Evolutionary conservation across 208 protist genomes (phyloP).

Genomic region (Angomonas deanei): DNA sequence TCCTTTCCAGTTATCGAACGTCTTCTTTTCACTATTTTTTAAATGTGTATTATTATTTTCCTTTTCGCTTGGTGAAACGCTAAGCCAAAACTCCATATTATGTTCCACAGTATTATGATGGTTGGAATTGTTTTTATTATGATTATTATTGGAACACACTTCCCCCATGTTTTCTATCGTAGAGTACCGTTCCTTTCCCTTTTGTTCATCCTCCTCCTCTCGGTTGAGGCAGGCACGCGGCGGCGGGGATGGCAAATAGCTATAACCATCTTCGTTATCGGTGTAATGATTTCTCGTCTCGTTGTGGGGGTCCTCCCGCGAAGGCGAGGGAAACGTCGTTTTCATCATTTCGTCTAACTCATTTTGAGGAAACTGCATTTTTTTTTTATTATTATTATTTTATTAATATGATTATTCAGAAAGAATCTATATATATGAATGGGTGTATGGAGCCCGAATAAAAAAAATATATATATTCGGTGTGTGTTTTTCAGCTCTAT

Average conservation of each 20-base stretch:
- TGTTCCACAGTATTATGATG: not conserved
- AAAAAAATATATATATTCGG: not conserved
- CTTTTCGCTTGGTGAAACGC: not conserved
- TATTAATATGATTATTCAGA: not conserved
- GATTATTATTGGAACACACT: too few relatives aligned
- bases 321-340: conserved; percentile 4
- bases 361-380: not conserved
- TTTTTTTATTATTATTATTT: not conserved
- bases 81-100: not conserved
- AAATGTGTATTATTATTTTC: not conserved
- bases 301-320: not conserved
- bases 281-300: not conserved
- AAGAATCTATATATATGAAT: conserved; percentile 4
- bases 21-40: not conserved
- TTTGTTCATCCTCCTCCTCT: not conserved
- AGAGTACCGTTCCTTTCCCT: not conserved
- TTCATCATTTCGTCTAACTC: not conserved
- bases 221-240: not conserved
- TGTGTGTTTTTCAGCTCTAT: not conserved
- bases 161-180: not conserved
- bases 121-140: not conserved
- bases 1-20: too few relatives aligned
- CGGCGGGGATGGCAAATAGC: not conserved
- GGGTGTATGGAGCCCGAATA: conserved; percentile 3
- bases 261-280: not conserved